phyloP scores from a whole-genome alignment of 345 rosid species.

The Gossypium turneri region DNA sequence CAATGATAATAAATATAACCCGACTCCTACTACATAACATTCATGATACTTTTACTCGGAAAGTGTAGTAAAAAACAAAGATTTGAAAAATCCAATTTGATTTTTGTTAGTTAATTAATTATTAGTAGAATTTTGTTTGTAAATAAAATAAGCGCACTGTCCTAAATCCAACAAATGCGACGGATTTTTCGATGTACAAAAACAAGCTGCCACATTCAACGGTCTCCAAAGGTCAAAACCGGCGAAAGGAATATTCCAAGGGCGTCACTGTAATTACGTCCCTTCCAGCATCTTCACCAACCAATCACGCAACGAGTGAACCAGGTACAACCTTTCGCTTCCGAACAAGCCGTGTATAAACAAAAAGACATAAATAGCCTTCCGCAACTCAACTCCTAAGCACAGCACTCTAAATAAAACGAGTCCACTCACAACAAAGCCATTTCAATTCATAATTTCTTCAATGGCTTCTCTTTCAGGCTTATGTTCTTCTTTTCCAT shows the following conservation, averaged over 20 bases:
- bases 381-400: background rate
- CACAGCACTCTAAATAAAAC: background rate
- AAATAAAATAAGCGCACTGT: background rate
- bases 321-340: background rate
- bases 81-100: too few relatives aligned
- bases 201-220: background rate
- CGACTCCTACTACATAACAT: accelerated
- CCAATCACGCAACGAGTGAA: constrained; percentile 27
- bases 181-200: background rate
- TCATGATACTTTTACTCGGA: too few relatives aligned
- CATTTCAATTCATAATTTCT: background rate
- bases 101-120: background rate
- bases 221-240: background rate
- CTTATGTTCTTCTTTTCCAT: constrained; percentile 25
- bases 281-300: background rate
- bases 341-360: background rate
- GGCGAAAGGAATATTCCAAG: background rate
- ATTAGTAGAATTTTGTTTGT: background rate
- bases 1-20: accelerated
- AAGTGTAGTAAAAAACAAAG: too few relatives aligned
- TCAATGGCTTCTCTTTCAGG: constrained; percentile 59
- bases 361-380: background rate
- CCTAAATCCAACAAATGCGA: background rate
- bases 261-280: background rate
- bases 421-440: too few relatives aligned